These are phyloP conservation scores for Cadophora gregata DNA, from an alignment of 2,329 filamentous ascomycete species.

Conservation along the genomic window DNA sequence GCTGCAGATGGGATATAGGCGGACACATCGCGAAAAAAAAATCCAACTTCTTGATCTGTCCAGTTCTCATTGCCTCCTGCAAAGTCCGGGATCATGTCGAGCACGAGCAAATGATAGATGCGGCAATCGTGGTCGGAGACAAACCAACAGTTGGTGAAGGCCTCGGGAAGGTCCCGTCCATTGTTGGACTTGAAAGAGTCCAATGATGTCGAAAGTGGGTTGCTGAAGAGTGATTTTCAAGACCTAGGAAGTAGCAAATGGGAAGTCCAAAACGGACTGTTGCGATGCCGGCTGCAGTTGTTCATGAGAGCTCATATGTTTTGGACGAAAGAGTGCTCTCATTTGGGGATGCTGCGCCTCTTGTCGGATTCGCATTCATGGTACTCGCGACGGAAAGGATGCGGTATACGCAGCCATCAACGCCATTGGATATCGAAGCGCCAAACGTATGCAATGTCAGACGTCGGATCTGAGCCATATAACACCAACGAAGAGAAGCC, in stretches of 20 bases:
- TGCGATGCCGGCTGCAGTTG: background rate
- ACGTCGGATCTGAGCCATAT: background rate
- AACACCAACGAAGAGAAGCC: no score
- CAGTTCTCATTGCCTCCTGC: background rate
- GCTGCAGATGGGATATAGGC: no score
- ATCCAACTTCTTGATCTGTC: background rate
- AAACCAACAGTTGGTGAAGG: background rate
- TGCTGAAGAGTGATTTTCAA: background rate
- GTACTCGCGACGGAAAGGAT: background rate
- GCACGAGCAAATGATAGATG: background rate
- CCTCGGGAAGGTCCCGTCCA: background rate
- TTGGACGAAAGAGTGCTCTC: background rate
- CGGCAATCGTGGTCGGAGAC: background rate
- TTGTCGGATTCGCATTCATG: background rate
- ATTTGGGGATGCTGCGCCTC: background rate
- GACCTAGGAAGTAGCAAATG: background rate
- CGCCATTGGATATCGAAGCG: background rate
- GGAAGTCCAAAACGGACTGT: background rate
- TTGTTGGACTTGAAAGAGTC: background rate
- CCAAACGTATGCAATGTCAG: background rate
- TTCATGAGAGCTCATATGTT: background rate
- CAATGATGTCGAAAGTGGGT: background rate
- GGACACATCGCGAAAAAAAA: background rate
- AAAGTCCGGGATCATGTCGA: background rate
- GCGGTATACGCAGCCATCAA: background rate